phyloP scores from a whole-genome alignment of 2,329 filamentous ascomycete species.

The Hortaea werneckii region DNA sequence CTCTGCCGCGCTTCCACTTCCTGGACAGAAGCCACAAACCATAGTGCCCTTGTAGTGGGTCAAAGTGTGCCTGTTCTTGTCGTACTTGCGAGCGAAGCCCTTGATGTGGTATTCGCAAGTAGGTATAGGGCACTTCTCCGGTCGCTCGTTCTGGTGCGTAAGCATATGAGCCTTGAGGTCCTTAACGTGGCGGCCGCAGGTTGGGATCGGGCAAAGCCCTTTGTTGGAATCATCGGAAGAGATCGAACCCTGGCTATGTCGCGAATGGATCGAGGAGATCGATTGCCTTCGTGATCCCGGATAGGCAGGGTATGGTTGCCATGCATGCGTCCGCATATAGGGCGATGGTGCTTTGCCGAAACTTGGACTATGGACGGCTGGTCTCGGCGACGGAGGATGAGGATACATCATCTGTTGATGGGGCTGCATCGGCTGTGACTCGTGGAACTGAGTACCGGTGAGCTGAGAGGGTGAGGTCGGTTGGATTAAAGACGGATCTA shows the following conservation, averaged over 20 bases:
- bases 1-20: constrained; percentile 76
- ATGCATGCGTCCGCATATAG: constrained; percentile 48
- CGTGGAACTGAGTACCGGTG: constrained; percentile 29
- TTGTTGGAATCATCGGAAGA: constrained; percentile 44
- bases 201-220: constrained; percentile 66
- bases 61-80: constrained; percentile 88
- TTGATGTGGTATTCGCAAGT: constrained; percentile 88
- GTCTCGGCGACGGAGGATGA: constrained; percentile 53
- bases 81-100: constrained; percentile 89
- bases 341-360: constrained; percentile 47
- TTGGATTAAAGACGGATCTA: constrained; percentile 51
- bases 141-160: constrained; percentile 81
- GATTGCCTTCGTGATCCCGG: constrained; percentile 52
- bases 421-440: constrained; percentile 26
- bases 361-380: constrained; percentile 36
- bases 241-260: constrained; percentile 40
- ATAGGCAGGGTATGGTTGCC: constrained; percentile 40
- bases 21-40: constrained; percentile 91
- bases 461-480: constrained; percentile 36
- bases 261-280: constrained; percentile 59
- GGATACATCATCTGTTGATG: constrained; percentile 27
- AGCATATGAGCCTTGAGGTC: constrained; percentile 91
- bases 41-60: constrained; percentile 97
- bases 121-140: constrained; percentile 87
- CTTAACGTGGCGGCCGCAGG: constrained; percentile 80